Percentiles rank a stretch among this genome's conserved stretches.
These are phyloP conservation scores for Vitis rotundifolia DNA, from an alignment of 164 flowering plant species.

Conservation along the genomic window DNA sequence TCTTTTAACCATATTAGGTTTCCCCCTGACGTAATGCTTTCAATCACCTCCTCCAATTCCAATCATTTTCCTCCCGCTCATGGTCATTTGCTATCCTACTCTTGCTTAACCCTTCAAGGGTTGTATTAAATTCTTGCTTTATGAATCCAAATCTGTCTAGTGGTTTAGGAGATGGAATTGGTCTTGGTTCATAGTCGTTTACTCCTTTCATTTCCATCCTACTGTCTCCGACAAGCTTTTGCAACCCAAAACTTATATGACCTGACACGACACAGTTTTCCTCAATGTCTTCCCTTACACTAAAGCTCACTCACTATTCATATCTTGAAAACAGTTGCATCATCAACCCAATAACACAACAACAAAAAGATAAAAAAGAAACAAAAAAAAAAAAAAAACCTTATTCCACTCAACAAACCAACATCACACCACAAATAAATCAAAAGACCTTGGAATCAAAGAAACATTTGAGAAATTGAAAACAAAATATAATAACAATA, in stretches of 20 bases:
- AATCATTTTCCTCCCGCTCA: constrained; percentile 96
- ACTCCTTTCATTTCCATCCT: constrained; percentile 66
- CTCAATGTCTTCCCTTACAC: constrained; percentile 1
- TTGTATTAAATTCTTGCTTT: constrained; percentile 46
- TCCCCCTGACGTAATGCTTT: constrained; percentile 89
- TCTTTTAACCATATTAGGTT: constrained; percentile 86
- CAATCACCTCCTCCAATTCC: constrained; percentile 97
- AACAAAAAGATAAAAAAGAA: no score
- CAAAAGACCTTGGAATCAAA: no score
- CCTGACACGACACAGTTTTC: constrained; percentile 8
- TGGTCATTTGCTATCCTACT: constrained; percentile 39
- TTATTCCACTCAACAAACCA: no score
- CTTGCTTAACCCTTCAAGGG: constrained; percentile 44
- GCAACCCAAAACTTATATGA: constrained; percentile 12
- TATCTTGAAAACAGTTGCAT: no score
- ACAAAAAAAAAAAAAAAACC: no score
- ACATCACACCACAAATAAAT: no score
- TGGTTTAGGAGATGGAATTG: constrained; percentile 43
- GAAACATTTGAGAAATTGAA: no score
- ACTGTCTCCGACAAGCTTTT: constrained; percentile 21
- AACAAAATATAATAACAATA: no score
- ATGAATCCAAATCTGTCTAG: constrained; percentile 84
- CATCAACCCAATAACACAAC: no score
- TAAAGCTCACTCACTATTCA: no score
- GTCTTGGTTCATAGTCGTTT: constrained; percentile 59